Base-by-base conservation (phyloP, 1,284 basidiomycete species). In the Vanrija sp. region DNA sequence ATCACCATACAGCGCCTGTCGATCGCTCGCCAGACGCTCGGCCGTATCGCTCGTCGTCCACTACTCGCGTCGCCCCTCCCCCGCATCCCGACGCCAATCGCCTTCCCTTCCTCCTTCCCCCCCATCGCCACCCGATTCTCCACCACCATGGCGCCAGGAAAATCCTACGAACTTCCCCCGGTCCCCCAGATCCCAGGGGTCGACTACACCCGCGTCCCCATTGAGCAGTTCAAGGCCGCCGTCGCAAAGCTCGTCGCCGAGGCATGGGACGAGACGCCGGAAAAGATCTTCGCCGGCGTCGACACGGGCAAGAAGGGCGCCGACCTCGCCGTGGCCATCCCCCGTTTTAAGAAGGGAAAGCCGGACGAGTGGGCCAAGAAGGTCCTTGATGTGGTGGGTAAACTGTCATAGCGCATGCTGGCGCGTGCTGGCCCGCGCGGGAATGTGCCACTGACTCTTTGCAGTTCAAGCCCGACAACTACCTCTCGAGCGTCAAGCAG, bases 311-410 rank as follows among this genome's bases (percentile, higher is more conserved):
- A 92, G 78, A 94, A 95, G 77, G 89, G 88, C 16, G 85, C 83
- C 44, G 95, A 99, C 77, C 92, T 96, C 65, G 89, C 88, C 0
- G 83, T 98, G 27, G 93, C 96, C 5, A 76, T 98, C 41, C 90
- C 94, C 23, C 83, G 95, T 53, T 98, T 95, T 78, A 82, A 89
- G 62, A 80, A 97, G 46, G 85, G 85, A 5, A 89, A 85, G 39
- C 95, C 95, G 68, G 82, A 87, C 2, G 86, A 88, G 48, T 80
- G 88, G 38, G 89, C 86, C 2, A 79, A 83, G 60, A 84, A 86
- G 73, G 85, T 97, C 36, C 78, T 85, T 15, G 82, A 82, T 37
- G 81, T 83, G 65, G 92, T 92, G 64, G 69, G 85, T 78, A 12
- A 3, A 12, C n/a, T n/a, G 12, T 20, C 19, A 12, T 22, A 36